Evolutionary conservation across 345 rosid species (phyloP).

Genomic region (Streptanthus diversifolius): DNA sequence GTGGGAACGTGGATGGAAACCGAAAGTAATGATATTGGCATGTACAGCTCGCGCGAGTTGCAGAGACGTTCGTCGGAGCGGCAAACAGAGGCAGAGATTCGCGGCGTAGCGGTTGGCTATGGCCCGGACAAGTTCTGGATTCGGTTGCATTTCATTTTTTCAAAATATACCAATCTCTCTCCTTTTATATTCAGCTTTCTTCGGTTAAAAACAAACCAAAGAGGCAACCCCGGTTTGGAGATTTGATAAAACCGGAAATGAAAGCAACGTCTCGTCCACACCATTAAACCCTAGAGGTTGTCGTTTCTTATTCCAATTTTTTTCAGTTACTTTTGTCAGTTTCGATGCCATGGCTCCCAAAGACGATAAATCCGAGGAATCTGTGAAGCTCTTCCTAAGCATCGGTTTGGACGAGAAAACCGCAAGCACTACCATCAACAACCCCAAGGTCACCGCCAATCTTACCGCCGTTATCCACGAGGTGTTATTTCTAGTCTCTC

Average conservation of each 20-base stretch:
- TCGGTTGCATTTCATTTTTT: constrained; percentile 33
- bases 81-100: constrained; percentile 33
- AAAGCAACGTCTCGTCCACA: constrained; percentile 1
- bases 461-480: constrained; percentile 76
- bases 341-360: constrained; percentile 41
- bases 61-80: constrained; percentile 25
- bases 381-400: constrained; percentile 66
- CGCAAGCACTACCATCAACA: constrained; percentile 72
- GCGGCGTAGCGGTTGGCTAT: constrained; percentile 37
- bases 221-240: neutral
- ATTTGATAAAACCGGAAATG: constrained; percentile 1
- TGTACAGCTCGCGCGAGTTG: constrained; percentile 30
- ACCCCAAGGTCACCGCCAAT: constrained; percentile 77
- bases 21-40: constrained; percentile 31
- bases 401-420: constrained; percentile 83
- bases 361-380: constrained; percentile 39
- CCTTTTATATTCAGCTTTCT: neutral
- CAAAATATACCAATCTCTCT: neutral
- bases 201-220: neutral
- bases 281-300: constrained; percentile 27
- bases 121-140: constrained; percentile 31
- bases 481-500: constrained; percentile 37
- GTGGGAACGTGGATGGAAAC: constrained; percentile 37
- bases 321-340: constrained; percentile 3
- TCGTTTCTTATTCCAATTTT: neutral